These are phyloP conservation scores for Suillus paluster DNA, from an alignment of 768 basidiomycete species.

Conservation along the genomic window DNA sequence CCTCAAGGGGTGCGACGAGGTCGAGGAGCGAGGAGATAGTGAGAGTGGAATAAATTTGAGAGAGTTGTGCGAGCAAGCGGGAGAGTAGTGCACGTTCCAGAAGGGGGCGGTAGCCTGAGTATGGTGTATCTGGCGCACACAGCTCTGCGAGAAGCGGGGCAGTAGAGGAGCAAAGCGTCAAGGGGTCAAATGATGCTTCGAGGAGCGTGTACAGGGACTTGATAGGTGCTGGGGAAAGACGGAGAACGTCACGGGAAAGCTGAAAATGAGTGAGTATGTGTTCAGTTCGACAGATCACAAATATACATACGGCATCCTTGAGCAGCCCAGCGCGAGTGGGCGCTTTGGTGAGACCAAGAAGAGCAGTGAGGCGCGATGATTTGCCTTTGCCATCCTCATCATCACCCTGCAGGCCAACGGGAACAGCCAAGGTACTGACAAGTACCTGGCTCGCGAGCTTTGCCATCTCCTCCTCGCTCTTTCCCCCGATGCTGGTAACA, in stretches of 20 bases:
- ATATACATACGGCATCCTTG: constrained; percentile 69
- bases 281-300: constrained; percentile 13
- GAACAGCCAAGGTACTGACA: constrained; percentile 91
- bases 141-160: constrained; percentile 77
- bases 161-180: constrained; percentile 78
- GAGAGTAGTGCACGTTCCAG: constrained; percentile 91
- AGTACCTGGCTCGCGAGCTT: constrained; percentile 90
- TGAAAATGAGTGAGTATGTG: constrained; percentile 32
- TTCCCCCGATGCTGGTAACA: constrained; percentile 72
- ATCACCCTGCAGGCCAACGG: constrained; percentile 67
- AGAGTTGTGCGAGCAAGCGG: constrained; percentile 87
- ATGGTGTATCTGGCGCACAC: constrained; percentile 47
- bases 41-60: constrained; percentile 90
- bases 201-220: constrained; percentile 85
- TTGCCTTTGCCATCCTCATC: constrained; percentile 63
- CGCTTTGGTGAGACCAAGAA: constrained; percentile 81
- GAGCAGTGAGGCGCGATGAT: constrained; percentile 77
- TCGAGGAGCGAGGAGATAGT: constrained; percentile 76
- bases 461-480: constrained; percentile 76
- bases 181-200: constrained; percentile 92
- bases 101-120: constrained; percentile 85
- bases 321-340: constrained; percentile 89
- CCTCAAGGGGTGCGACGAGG: constrained; percentile 77
- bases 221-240: constrained; percentile 72
- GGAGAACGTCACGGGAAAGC: constrained; percentile 84